A percentile compares a stretch with the other conserved stretches of the same genome.
phyloP scores from a whole-genome alignment of 2,329 filamentous ascomycete genomes.

The Clarireedia monteithiana region DNA sequence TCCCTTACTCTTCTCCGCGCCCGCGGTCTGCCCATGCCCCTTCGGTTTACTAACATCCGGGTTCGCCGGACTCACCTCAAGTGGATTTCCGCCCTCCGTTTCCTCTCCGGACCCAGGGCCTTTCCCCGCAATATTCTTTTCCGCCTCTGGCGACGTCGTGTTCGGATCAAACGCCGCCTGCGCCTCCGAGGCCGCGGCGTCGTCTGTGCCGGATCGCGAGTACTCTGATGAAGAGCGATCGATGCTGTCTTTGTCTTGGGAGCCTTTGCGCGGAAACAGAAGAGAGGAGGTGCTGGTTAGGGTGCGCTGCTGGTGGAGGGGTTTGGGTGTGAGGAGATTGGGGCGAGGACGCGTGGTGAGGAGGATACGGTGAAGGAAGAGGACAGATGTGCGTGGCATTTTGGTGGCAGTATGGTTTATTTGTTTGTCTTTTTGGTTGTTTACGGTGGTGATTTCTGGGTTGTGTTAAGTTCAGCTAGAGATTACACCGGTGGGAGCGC shows the following conservation, averaged over 20 bases:
- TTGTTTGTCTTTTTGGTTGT: too few relatives aligned
- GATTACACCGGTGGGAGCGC: too few relatives aligned
- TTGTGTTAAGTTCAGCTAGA: too few relatives aligned
- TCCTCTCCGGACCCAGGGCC: neutral
- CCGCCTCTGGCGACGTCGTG: constrained; percentile 33
- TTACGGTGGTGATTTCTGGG: too few relatives aligned
- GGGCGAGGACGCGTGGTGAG: too few relatives aligned
- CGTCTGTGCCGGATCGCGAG: constrained; percentile 58
- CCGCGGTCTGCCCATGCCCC: constrained; percentile 33
- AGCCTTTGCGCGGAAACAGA: constrained; percentile 33
- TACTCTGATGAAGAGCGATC: constrained; percentile 60
- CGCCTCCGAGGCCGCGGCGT: constrained; percentile 43
- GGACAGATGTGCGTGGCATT: too few relatives aligned
- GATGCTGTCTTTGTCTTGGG: constrained; percentile 53
- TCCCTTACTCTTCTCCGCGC: constrained; percentile 30
- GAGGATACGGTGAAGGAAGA: too few relatives aligned
- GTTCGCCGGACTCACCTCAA: constrained; percentile 56
- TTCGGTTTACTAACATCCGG: constrained; percentile 45
- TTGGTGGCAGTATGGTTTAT: too few relatives aligned
- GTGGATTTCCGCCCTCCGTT: constrained; percentile 34
- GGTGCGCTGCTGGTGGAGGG: neutral
- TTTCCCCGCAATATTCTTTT: constrained; percentile 36
- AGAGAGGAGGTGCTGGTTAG: neutral
- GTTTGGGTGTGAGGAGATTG: too few relatives aligned
- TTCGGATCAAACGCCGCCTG: constrained; percentile 61